phyloP scores from a whole-genome alignment of 208 protist species.

The Leptomonas pyrrhocoris region DNA sequence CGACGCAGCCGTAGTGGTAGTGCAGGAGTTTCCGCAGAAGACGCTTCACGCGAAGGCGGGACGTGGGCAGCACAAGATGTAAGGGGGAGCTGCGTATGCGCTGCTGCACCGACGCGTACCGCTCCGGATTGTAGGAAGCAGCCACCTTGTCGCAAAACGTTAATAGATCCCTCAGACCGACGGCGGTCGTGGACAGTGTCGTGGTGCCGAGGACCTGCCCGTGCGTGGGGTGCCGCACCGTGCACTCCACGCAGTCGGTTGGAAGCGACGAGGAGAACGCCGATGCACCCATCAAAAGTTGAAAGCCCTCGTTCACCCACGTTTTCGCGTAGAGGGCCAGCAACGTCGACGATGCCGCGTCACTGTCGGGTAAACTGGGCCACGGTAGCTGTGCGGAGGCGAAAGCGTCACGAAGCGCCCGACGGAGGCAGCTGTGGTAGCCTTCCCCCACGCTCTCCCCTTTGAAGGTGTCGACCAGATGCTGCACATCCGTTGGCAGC shows the following conservation, averaged over 20 bases:
- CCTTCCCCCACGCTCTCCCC: slow-evolving; percentile 57
- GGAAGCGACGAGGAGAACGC: too few species aligned
- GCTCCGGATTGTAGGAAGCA: slow-evolving; percentile 11
- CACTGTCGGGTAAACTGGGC: neutral
- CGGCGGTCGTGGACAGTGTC: slow-evolving; percentile 5
- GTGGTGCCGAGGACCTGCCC: neutral
- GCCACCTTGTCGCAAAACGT: slow-evolving; percentile 17
- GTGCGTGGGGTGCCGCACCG: slow-evolving; percentile 4
- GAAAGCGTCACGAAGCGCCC: slow-evolving; percentile 65
- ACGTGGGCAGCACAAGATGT: slow-evolving; percentile 55
- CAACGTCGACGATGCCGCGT: neutral
- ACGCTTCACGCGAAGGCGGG: slow-evolving; percentile 45
- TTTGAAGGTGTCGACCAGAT: slow-evolving; percentile 46
- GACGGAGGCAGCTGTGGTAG: slow-evolving; percentile 26
- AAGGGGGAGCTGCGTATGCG: slow-evolving; percentile 37
- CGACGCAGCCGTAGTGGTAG: slow-evolving; percentile 61
- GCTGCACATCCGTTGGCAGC: slow-evolving; percentile 31
- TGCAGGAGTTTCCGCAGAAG: slow-evolving; percentile 54
- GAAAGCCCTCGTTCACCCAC: slow-evolving; percentile 22
- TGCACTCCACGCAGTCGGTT: slow-evolving; percentile 8
- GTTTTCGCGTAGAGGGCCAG: slow-evolving; percentile 22
- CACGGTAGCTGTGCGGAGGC: slow-evolving; percentile 20
- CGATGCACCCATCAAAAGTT: neutral
- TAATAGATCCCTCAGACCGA: slow-evolving; percentile 23
- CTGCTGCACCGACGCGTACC: slow-evolving; percentile 6